phyloP scores from a whole-genome alignment of 331 rosid species.

The Pyrus hybrid region DNA sequence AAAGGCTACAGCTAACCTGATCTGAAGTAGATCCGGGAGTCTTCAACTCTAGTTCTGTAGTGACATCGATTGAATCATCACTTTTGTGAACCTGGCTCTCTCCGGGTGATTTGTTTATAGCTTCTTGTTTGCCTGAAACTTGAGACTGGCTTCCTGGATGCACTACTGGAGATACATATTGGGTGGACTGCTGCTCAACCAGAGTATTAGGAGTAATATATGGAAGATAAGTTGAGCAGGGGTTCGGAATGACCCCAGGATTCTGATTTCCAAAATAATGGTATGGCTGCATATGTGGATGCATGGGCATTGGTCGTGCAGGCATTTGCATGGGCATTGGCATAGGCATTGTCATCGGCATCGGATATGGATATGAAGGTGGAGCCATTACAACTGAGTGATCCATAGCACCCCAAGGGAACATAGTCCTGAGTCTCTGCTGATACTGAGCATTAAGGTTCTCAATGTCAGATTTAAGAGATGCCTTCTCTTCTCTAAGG shows the following conservation, averaged over 20 bases:
- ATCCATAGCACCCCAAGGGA: constrained; percentile 40
- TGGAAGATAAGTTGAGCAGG: constrained; percentile 63
- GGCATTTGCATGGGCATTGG: constrained; percentile 39
- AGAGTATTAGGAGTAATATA: constrained; percentile 51
- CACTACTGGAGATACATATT: constrained; percentile 30
- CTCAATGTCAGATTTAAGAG: constrained; percentile 35
- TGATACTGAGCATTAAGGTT: constrained; percentile 35
- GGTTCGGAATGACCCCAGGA: constrained; percentile 28
- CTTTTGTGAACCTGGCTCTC: constrained; percentile 49
- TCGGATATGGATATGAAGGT: constrained; percentile 39
- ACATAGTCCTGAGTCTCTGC: constrained; percentile 24
- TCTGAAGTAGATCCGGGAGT: constrained; percentile 78
- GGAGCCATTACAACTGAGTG: constrained; percentile 34
- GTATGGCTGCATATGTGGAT: constrained; percentile 40
- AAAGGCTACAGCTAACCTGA: constrained; percentile 42
- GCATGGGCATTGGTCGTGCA: constrained; percentile 31
- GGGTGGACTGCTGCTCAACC: constrained; percentile 65
- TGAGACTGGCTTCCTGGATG: constrained; percentile 47
- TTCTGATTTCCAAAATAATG: constrained; percentile 25
- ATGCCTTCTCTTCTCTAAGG: constrained; percentile 40
- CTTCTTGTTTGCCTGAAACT: constrained; percentile 40
- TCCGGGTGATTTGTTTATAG: constrained; percentile 41
- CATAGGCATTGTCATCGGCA: constrained; percentile 22
- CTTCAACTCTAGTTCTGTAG: constrained; percentile 73
- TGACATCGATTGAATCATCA: constrained; percentile 55